phyloP scores from a whole-genome alignment of 306 rosid genomes.

The Inga laurina region DNA sequence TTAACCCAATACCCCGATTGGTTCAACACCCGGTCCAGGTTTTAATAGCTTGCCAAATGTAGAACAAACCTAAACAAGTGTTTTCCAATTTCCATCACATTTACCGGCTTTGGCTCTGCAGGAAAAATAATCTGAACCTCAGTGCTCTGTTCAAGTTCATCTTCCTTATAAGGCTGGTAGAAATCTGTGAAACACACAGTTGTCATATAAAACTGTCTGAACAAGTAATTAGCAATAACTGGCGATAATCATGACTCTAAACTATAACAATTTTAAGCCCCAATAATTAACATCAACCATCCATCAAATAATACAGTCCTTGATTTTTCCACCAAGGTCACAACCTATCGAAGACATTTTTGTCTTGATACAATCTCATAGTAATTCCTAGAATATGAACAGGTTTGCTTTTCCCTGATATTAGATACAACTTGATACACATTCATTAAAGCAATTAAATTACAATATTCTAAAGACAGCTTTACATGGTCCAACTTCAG shows the following conservation, averaged over 20 bases:
- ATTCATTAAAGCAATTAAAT: not conserved
- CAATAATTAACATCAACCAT: not conserved
- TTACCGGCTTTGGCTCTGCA: slow-evolving; percentile 66
- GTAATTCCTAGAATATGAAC: not conserved
- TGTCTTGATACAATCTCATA: not conserved
- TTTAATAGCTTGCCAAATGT: no score
- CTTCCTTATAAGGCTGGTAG: slow-evolving; percentile 78
- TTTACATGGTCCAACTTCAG: slow-evolving; percentile 71
- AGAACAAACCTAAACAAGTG: not conserved
- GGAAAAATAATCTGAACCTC: slow-evolving; percentile 73
- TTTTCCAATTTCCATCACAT: not conserved
- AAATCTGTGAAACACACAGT: slow-evolving; percentile 47
- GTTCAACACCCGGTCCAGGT: no score
- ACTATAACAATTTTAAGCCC: not conserved
- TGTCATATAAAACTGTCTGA: not conserved
- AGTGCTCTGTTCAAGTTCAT: slow-evolving; percentile 76
- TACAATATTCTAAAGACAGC: slow-evolving; percentile 19
- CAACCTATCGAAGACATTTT: not conserved
- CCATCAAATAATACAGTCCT: not conserved
- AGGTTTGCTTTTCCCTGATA: not conserved
- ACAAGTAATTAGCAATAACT: not conserved
- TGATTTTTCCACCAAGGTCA: not conserved
- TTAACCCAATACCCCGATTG: no score
- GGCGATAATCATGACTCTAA: not conserved
- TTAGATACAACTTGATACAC: not conserved